A percentile compares a stretch with the other conserved stretches of the same genome.
Evolutionary conservation across 2,329 filamentous ascomycete genomes (phyloP).

Genomic region (Lomentospora prolificans): DNA sequence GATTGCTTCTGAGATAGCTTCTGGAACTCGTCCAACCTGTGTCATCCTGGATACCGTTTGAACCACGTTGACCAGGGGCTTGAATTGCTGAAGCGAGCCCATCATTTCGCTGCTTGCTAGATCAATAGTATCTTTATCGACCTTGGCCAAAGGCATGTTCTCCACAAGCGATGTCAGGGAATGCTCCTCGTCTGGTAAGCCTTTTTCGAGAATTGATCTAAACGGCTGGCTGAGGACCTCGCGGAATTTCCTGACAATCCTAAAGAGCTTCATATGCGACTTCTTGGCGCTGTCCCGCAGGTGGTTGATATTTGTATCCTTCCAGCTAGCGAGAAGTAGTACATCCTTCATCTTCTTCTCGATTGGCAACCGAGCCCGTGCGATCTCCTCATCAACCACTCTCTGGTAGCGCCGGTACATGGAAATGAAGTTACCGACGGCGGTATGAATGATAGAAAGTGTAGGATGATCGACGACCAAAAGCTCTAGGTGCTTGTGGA

Average conservation of each 20-base stretch:
- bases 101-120: background rate
- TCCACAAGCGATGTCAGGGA: constrained; percentile 9
- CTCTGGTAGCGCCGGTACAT: constrained; percentile 66
- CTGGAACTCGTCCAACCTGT: constrained; percentile 44
- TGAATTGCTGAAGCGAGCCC: constrained; percentile 36
- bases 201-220: constrained; percentile 50
- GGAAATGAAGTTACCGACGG: constrained; percentile 65
- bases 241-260: constrained; percentile 83
- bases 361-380: constrained; percentile 58
- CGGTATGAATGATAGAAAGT: constrained; percentile 49
- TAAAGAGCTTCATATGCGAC: constrained; percentile 88
- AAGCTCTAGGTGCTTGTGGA: constrained; percentile 55
- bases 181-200: constrained; percentile 41
- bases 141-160: constrained; percentile 10
- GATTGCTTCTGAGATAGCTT: constrained; percentile 44
- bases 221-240: constrained; percentile 67
- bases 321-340: constrained; percentile 92
- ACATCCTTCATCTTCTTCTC: constrained; percentile 91
- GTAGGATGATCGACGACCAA: constrained; percentile 49
- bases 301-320: constrained; percentile 89
- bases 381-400: constrained; percentile 54
- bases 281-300: constrained; percentile 80
- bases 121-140: background rate
- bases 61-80: constrained; percentile 60
- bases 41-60: constrained; percentile 68